Conservation (phyloP, 2,329 filamentous ascomycete genomes). For the Lachnellula willkommii region DNA sequence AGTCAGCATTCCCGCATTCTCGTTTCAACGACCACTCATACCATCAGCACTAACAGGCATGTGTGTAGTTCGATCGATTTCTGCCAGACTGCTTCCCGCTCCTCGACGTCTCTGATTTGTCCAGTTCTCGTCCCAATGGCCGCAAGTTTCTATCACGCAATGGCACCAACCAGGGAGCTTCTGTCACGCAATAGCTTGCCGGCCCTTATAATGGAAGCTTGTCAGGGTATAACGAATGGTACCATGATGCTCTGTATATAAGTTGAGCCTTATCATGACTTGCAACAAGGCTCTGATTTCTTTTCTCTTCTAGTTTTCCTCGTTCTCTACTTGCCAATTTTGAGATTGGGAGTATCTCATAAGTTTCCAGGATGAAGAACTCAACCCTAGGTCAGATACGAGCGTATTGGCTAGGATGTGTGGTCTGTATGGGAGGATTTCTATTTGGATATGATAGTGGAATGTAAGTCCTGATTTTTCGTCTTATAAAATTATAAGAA, state of each 20-base stretch:
- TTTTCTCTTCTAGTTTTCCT: too few relatives aligned
- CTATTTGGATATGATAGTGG: constrained; percentile 42
- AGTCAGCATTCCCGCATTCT: background rate
- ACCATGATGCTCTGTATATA: too few relatives aligned
- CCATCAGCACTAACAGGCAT: too few relatives aligned
- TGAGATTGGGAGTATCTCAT: too few relatives aligned
- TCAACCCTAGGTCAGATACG: constrained; percentile 36
- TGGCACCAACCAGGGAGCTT: background rate
- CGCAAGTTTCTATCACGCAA: background rate
- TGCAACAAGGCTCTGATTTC: too few relatives aligned
- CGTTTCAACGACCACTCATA: too few relatives aligned
- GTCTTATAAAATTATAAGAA: too few relatives aligned
- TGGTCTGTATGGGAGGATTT: constrained; percentile 48
- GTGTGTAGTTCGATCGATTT: background rate
- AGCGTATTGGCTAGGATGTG: constrained; percentile 46
- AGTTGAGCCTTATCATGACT: too few relatives aligned
- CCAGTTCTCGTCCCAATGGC: too few relatives aligned
- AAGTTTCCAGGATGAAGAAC: constrained; percentile 11
- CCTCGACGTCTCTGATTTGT: background rate
- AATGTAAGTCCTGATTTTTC: constrained; percentile 22
- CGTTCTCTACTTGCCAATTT: too few relatives aligned
- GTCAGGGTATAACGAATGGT: background rate
- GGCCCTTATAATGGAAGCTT: too few relatives aligned
- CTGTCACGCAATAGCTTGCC: too few relatives aligned
- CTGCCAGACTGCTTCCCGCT: background rate